A percentile compares a stretch with the other conserved stretches of the same genome.
Evolutionary conservation across 2,329 filamentous ascomycete genomes (phyloP).

Genomic region (Sporothrix globosa): DNA sequence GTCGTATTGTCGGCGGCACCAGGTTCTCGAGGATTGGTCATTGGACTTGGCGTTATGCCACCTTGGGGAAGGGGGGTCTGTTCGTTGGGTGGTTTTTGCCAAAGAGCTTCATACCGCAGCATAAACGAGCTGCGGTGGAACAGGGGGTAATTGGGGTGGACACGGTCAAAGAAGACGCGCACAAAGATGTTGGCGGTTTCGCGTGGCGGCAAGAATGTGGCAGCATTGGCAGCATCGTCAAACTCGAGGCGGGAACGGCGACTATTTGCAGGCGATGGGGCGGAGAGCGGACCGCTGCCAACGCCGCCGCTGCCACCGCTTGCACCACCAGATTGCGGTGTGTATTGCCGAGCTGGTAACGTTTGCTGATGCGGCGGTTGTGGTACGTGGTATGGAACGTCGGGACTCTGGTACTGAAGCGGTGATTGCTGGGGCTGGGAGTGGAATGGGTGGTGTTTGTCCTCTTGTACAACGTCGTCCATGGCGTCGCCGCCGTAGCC

Average conservation of each 20-base stretch:
- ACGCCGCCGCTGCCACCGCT: not conserved
- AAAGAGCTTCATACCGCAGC: conserved; percentile 33
- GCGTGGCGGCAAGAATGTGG: conserved; percentile 32
- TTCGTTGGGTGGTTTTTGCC: conserved; percentile 25
- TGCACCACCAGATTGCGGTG: conserved; percentile 2
- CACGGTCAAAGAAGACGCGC: conserved; percentile 35
- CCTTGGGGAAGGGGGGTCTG: not conserved
- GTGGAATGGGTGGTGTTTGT: not conserved
- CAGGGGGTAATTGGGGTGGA: conserved; percentile 36
- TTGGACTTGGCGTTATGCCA: not conserved
- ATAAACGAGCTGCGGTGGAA: conserved; percentile 32
- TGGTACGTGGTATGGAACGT: not conserved
- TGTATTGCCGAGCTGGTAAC: conserved; percentile 4
- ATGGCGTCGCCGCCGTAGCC: conserved; percentile 23
- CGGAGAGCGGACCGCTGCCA: not conserved
- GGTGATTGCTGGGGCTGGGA: not conserved
- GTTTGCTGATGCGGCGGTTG: conserved; percentile 1
- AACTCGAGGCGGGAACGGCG: conserved; percentile 29
- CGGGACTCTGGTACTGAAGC: conserved; percentile 2
- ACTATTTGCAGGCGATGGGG: conserved; percentile 27
- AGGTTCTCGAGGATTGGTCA: not conserved
- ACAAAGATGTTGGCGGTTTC: conserved; percentile 36
- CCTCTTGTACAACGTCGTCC: conserved; percentile 25
- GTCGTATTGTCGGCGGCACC: not conserved
- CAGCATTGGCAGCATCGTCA: conserved; percentile 29